A percentile compares a stretch with the other conserved stretches of the same genome.
phyloP scores from a whole-genome alignment of 2,329 filamentous ascomycete species.

The Pezicula rhizophila region DNA sequence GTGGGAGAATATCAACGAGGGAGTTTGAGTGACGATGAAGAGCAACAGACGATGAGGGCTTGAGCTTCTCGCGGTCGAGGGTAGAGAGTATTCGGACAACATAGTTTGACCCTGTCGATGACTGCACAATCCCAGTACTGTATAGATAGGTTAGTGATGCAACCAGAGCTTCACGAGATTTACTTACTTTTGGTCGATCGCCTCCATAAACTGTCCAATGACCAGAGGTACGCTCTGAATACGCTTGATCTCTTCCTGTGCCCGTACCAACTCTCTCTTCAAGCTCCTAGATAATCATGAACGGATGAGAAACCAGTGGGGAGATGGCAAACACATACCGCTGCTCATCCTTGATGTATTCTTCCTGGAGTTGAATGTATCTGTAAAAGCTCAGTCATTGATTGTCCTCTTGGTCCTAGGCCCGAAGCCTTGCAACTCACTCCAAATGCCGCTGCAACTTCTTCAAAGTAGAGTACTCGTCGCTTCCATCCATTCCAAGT shows the following conservation, averaged over 20 bases:
- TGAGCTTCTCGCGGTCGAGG: conserved; percentile 94
- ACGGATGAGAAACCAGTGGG: neutral
- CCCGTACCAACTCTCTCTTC: conserved; percentile 93
- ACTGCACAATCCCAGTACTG: conserved; percentile 97
- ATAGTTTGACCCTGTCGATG: conserved; percentile 96
- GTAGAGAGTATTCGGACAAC: conserved; percentile 97
- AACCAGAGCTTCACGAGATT: neutral
- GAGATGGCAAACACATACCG: conserved; percentile 45
- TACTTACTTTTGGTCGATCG: conserved; percentile 93
- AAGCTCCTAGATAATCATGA: conserved; percentile 58
- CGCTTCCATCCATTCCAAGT: conserved; percentile 69
- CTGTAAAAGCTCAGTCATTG: conserved; percentile 36
- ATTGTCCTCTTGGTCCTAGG: neutral
- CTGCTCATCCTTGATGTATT: conserved; percentile 99
- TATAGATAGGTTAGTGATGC: conserved; percentile 11
- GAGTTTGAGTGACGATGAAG: conserved; percentile 98
- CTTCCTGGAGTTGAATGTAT: conserved; percentile 95
- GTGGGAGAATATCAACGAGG: conserved; percentile 96
- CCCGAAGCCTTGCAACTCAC: conserved; percentile 42
- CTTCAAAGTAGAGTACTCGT: conserved; percentile 94
- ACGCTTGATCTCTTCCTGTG: conserved; percentile 98
- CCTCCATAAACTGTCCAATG: conserved; percentile 99
- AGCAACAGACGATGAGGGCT: conserved; percentile 94
- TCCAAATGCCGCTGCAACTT: conserved; percentile 94
- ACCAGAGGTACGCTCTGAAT: conserved; percentile 98